Evolutionary conservation across 257 asterid genomes (phyloP).

Genomic region (Nicotiana otophora): DNA sequence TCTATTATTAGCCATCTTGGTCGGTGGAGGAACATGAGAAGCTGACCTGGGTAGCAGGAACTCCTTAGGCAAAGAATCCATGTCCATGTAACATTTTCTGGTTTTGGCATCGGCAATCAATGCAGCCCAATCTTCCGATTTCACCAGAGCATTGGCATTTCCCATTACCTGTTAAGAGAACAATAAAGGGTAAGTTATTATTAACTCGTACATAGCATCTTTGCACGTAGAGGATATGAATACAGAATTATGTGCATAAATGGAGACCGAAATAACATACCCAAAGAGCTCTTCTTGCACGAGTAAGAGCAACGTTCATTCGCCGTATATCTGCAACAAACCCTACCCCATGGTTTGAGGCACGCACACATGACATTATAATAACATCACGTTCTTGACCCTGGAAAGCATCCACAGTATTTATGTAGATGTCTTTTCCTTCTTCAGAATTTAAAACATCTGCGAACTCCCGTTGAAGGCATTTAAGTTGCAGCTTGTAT

Average conservation of each 20-base stretch:
- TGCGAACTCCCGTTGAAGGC: slow-evolving; percentile 94
- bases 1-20: slow-evolving; percentile 50
- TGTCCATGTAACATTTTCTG: slow-evolving; percentile 79
- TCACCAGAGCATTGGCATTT: slow-evolving; percentile 71
- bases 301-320: slow-evolving; percentile 96
- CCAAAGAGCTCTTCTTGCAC: slow-evolving; percentile 99
- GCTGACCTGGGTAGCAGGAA: slow-evolving; percentile 49
- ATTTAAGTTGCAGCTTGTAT: slow-evolving; percentile 90
- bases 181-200: slow-evolving; percentile 6
- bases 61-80: slow-evolving; percentile 91
- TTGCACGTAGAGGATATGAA: background rate
- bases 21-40: slow-evolving; percentile 33
- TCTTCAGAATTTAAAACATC: slow-evolving; percentile 81
- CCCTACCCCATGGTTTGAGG: slow-evolving; percentile 91
- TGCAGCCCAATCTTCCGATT: slow-evolving; percentile 97
- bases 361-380: slow-evolving; percentile 97
- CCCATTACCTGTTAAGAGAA: slow-evolving; percentile 75
- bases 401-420: slow-evolving; percentile 98
- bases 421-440: slow-evolving; percentile 90
- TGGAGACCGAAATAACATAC: slow-evolving; percentile 28
- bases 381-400: slow-evolving; percentile 99
- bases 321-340: slow-evolving; percentile 98
- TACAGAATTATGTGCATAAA: background rate
- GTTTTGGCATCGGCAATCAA: slow-evolving; percentile 75
- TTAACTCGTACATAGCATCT: background rate